phyloP scores from a whole-genome alignment of 2,329 filamentous ascomycete species.

The Sarocladium oryzae region DNA sequence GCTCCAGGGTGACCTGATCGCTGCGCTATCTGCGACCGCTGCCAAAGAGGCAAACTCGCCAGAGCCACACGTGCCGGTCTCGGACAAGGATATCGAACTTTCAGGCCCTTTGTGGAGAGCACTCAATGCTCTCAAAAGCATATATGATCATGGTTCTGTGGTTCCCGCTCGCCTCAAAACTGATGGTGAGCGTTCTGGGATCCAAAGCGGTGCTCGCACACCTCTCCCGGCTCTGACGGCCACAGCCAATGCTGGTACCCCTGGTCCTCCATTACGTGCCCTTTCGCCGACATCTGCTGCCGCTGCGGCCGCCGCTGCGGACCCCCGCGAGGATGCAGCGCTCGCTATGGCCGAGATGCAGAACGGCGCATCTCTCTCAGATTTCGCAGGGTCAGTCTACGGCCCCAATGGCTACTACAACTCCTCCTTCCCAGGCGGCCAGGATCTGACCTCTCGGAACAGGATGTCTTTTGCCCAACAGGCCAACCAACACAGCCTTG shows the following conservation, averaged over 20 bases:
- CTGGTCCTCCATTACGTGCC: not conserved
- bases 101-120: slow-evolving; percentile 56
- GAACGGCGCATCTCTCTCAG: slow-evolving; percentile 42
- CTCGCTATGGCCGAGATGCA: slow-evolving; percentile 61
- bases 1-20: slow-evolving; percentile 57
- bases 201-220: slow-evolving; percentile 39
- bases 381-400: slow-evolving; percentile 36
- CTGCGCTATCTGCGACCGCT: slow-evolving; percentile 56
- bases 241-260: slow-evolving; percentile 16
- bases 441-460: slow-evolving; percentile 13
- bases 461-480: slow-evolving; percentile 31
- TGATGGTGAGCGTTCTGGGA: slow-evolving; percentile 39
- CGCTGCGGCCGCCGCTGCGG: slow-evolving; percentile 24
- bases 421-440: not conserved
- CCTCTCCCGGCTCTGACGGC: slow-evolving; percentile 25
- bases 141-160: slow-evolving; percentile 59
- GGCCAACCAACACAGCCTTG: slow-evolving; percentile 26
- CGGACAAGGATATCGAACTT: slow-evolving; percentile 55
- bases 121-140: slow-evolving; percentile 55
- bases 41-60: slow-evolving; percentile 54
- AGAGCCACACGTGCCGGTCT: slow-evolving; percentile 44
- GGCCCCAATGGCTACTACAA: slow-evolving; percentile 7
- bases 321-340: slow-evolving; percentile 55
- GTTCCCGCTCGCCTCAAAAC: slow-evolving; percentile 43
- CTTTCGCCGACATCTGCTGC: slow-evolving; percentile 13